These are phyloP conservation scores for Gracilaria domingensis DNA, from an alignment of 23 red algal species.

Conservation along the genomic window DNA sequence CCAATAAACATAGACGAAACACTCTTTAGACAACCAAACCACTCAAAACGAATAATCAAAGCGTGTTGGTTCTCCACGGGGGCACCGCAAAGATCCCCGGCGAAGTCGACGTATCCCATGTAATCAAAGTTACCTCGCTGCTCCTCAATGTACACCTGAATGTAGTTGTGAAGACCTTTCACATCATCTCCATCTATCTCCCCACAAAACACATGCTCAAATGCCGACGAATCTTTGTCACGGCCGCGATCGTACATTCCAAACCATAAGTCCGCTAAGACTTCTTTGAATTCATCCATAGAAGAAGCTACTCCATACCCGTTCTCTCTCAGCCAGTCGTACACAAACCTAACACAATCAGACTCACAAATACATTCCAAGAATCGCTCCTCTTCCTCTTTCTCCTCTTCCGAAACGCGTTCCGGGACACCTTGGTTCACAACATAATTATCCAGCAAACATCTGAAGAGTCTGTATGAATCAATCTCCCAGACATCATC, in stretches of 20 bases:
- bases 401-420: constrained; percentile 46
- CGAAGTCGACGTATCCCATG: constrained; percentile 62
- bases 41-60: constrained; percentile 68
- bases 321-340: constrained; percentile 4
- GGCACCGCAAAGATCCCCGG: constrained; percentile 39
- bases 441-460: constrained; percentile 74
- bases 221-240: constrained; percentile 37
- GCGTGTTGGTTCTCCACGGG: constrained; percentile 38
- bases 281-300: constrained; percentile 31
- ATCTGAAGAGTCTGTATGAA: constrained; percentile 52
- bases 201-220: constrained; percentile 83
- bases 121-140: constrained; percentile 68
- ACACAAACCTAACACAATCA: constrained; percentile 37
- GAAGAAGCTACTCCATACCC: neutral
- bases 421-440: constrained; percentile 63
- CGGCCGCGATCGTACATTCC: constrained; percentile 35
- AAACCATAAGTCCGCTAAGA: constrained; percentile 71
- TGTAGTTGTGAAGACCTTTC: constrained; percentile 80
- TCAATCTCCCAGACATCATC: constrained; percentile 56
- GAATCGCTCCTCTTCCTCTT: constrained; percentile 57
- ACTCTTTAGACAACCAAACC: constrained; percentile 51
- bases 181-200: constrained; percentile 75
- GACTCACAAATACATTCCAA: constrained; percentile 49
- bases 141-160: constrained; percentile 72
- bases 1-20: constrained; percentile 72